phyloP scores from a whole-genome alignment of 148 eudicot genomes.

The Amaranthus cruentus region DNA sequence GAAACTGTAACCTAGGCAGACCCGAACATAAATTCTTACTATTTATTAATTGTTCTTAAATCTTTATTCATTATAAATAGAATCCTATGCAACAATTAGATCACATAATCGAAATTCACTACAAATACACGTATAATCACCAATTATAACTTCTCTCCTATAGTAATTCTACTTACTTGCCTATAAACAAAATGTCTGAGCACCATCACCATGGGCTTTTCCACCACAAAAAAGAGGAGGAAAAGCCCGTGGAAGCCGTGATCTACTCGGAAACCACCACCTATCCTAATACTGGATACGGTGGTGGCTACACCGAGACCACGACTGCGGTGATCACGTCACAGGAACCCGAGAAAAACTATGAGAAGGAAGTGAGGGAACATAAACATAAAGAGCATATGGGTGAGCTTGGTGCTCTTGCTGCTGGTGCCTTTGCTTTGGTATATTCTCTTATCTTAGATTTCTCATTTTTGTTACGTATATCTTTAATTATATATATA shows the following conservation, averaged over 20 bases:
- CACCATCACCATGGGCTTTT: slow-evolving; percentile 21
- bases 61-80: not conserved
- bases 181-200: slow-evolving; percentile 11
- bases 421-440: slow-evolving; percentile 33
- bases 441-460: not conserved
- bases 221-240: slow-evolving; percentile 31
- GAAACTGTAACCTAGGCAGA: too few species aligned
- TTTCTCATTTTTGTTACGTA: not conserved
- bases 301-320: slow-evolving; percentile 18
- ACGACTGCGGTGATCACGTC: slow-evolving; percentile 4
- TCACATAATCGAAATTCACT: not conserved
- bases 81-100: not conserved
- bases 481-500: not conserved
- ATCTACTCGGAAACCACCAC: slow-evolving; percentile 19
- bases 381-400: slow-evolving; percentile 32
- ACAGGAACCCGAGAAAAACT: not conserved
- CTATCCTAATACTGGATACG: slow-evolving; percentile 10
- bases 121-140: not conserved
- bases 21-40: too few species aligned
- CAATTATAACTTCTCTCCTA: not conserved
- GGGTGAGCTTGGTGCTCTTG: slow-evolving; percentile 27
- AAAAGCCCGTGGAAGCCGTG: slow-evolving; percentile 18
- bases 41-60: not conserved
- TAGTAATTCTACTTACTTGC: not conserved
- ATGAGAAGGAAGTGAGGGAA: slow-evolving; percentile 16